These are phyloP conservation scores for Serendipita vermifera DNA, from an alignment of 768 basidiomycete species.

Conservation along the genomic window DNA sequence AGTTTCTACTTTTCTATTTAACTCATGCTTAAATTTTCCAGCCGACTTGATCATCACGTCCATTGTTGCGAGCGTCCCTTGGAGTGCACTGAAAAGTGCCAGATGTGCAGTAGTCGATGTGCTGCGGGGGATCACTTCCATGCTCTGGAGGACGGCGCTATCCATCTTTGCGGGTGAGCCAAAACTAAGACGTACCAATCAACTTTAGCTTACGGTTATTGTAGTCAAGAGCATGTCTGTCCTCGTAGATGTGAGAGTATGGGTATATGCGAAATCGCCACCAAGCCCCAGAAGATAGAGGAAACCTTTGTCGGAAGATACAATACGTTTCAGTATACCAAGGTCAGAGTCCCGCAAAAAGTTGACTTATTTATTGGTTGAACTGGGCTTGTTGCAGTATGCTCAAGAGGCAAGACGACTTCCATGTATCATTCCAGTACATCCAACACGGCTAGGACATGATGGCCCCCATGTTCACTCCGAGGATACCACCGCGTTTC, in stretches of 20 bases:
- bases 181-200: not conserved
- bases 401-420: slow-evolving; percentile 16
- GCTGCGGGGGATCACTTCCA: slow-evolving; percentile 40
- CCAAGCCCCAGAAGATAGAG: slow-evolving; percentile 44
- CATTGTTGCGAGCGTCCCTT: slow-evolving; percentile 41
- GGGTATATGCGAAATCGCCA: slow-evolving; percentile 49
- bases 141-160: slow-evolving; percentile 26
- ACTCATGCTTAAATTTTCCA: slow-evolving; percentile 17
- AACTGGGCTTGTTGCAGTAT: not conserved
- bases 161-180: slow-evolving; percentile 47
- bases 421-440: slow-evolving; percentile 36
- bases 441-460: slow-evolving; percentile 32
- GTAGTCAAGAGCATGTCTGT: slow-evolving; percentile 46
- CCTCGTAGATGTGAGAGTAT: slow-evolving; percentile 28
- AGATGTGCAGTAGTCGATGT: slow-evolving; percentile 45
- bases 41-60: slow-evolving; percentile 32
- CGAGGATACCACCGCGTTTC: slow-evolving; percentile 33
- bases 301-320: slow-evolving; percentile 48
- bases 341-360: not conserved
- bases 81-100: slow-evolving; percentile 38
- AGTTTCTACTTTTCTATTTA: not conserved
- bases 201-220: not conserved
- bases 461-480: slow-evolving; percentile 38
- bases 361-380: not conserved
- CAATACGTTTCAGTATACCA: slow-evolving; percentile 43